Evolutionary conservation across 2,329 filamentous ascomycete genomes (phyloP), one percentile per base, ranked within the genome.

Genomic region (Sclerotiophoma versabilis): DNA sequence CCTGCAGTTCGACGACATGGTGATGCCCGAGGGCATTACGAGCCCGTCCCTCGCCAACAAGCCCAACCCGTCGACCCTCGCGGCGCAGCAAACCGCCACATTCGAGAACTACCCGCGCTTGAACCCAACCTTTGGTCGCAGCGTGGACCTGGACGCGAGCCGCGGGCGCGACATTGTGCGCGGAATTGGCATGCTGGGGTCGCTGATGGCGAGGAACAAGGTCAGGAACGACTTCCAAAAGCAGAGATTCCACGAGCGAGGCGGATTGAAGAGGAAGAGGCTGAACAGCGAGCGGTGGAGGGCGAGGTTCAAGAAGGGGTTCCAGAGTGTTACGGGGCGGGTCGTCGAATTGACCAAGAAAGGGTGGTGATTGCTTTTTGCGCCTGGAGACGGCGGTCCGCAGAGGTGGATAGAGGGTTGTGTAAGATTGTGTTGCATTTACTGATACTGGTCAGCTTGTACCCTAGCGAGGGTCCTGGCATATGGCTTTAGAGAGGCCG

Each of bases 241-340:
- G 59, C 91, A 95, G 76, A 80, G 81, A 59, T 91, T 86, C 66
- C 88, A 96, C 74, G 91, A 95, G 80, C 79, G 91, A 39, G 83
- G 83, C 0, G 91, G 91, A 2, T 67, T 91, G 67, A 92, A 90
- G 83, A 83, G 87, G 75, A 96, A 95, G 85, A 83, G 91, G 66
- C 75, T 92, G 63, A 80, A 79, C 73, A 87, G 84, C 55, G 80
- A 88, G 79, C 81, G 90, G 57, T 92, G 89, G 88, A 82, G 84
- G 72, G 77, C 63, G 59, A 83, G 85, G 55, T 95, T 93, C 76
- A 87, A 84, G 80, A 72, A 74, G 26, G 88, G 87, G 4, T 93
- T 95, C 76, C 81, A 79, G 72, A 82, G 82, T 5, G 84, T 86
- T 10, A 83, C 91, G 7, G 71, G 66, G 33, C 80, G 90, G 62